Evolutionary conservation across 805 yeast genomes (phyloP), one percentile per base, ranked within the genome.

Genomic region (Groenewaldozyma tartarivorans): DNA sequence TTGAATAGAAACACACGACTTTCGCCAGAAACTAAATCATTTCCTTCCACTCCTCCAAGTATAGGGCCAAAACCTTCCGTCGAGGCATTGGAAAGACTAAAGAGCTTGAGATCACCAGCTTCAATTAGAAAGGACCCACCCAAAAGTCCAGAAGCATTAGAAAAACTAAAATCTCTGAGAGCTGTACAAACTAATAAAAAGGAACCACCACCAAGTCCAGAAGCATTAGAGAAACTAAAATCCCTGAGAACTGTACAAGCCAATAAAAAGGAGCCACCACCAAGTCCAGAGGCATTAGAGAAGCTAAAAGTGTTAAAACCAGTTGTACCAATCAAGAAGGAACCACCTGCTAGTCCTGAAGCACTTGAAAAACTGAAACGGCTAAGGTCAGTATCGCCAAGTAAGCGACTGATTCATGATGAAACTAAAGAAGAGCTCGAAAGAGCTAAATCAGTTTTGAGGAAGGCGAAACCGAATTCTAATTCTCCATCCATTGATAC

Each of bases 391-490:
- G 27, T 45, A 20, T 38, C 50, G 11, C 51, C 43, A 9, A 38
- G 20, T 31, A 48, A 22, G 26, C 37, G 15, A 9, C 43, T 33
- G 20, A 18, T 35, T 6, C 24, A 30, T 7, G 50, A 50, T 36
- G 48, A 46, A 17, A 47, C 22, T 9, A 45, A 47, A 24, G 52
- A 49, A 21, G 39, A 45, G 1, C 37, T 52, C 4, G 44, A 41
- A 2, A 34, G 41, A 29, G 51, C 49, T 13, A 46, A 43, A 38
- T 42, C 47, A 13, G 46, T 48, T 4, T 46, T 52, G 21, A 40
- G 43, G 15, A 30, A 49, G 20, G 29, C 29, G 11, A 24, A 24
- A 24, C 7, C 29, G 7, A 24, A 24, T 24, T n/a, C n/a, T n/a
- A n/a, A n/a, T n/a, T n/a, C n/a, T n/a, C n/a, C n/a, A n/a, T n/a